These are phyloP conservation scores for Ballota nigra DNA, from an alignment of 257 asterid species.

Conservation along the genomic window DNA sequence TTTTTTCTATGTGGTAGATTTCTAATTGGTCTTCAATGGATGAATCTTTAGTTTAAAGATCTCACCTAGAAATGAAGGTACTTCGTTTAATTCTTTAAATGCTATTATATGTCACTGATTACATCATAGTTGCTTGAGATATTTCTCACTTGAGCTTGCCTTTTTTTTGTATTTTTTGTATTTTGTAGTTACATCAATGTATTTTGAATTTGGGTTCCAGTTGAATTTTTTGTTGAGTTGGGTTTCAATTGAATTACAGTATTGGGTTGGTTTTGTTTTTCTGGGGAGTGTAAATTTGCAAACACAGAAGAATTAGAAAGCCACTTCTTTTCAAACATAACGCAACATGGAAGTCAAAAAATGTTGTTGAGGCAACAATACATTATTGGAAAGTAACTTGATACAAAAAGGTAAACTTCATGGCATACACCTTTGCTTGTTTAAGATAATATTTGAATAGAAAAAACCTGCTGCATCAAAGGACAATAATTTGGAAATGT, in stretches of 20 bases:
- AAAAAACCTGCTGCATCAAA: constrained; percentile 7
- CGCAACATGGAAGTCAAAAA: constrained; percentile 17
- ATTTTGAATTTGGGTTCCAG: no score
- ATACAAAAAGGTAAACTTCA: constrained; percentile 15
- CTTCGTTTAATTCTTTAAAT: constrained; percentile 13
- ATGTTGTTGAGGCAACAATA: constrained; percentile 19
- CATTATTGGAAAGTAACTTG: constrained; percentile 30
- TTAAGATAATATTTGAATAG: constrained; percentile 1
- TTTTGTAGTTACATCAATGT: no score
- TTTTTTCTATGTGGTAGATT: constrained; percentile 30
- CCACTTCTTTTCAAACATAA: constrained; percentile 10
- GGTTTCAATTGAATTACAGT: no score
- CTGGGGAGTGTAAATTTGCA: no score
- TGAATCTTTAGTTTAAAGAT: constrained; percentile 42
- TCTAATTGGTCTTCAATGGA: constrained; percentile 24
- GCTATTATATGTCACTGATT: constrained; percentile 16
- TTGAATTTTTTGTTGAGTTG: no score
- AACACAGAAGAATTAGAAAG: constrained; percentile 3
- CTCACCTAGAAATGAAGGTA: constrained; percentile 42
- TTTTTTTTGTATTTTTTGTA: background rate
- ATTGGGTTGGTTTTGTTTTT: no score
- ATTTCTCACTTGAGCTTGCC: background rate
- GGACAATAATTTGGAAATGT: no score
- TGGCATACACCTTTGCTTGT: constrained; percentile 18
- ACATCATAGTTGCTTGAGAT: constrained; percentile 9